A percentile compares a stretch with the other conserved stretches of the same genome.
Conservation (phyloP, 1,284 basidiomycete genomes). For the Fistulinella cinereoalba region DNA sequence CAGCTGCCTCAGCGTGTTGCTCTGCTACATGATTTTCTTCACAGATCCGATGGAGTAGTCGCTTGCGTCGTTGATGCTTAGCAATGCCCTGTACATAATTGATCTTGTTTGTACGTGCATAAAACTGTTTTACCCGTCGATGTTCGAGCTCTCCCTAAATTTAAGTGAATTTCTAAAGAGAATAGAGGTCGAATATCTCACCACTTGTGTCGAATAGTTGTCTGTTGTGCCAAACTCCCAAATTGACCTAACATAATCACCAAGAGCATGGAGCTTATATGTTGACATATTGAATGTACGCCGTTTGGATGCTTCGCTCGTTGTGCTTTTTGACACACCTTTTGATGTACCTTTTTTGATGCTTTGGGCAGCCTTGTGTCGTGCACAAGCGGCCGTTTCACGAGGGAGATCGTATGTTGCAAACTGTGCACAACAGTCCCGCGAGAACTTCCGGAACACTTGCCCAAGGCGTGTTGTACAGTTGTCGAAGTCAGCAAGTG, state of each 20-base stretch:
- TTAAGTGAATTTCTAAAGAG: not conserved
- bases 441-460: not conserved
- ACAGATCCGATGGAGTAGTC: slow-evolving; percentile 9
- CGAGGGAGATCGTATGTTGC: slow-evolving; percentile 6
- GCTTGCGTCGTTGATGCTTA: slow-evolving; percentile 16
- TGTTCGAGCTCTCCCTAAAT: slow-evolving; percentile 16
- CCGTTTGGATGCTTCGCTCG: not conserved
- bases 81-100: slow-evolving; percentile 27
- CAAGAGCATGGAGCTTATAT: slow-evolving; percentile 35
- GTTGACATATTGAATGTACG: slow-evolving; percentile 28
- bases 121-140: slow-evolving; percentile 31
- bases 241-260: slow-evolving; percentile 34
- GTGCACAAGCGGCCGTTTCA: slow-evolving; percentile 4
- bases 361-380: not conserved
- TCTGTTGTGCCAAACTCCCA: slow-evolving; percentile 35
- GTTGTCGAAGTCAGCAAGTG: slow-evolving; percentile 22
- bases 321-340: not conserved
- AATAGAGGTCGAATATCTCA: slow-evolving; percentile 19
- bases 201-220: slow-evolving; percentile 33
- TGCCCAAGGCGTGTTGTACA: slow-evolving; percentile 5
- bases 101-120: slow-evolving; percentile 33
- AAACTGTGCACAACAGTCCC: not conserved
- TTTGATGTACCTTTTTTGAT: not conserved
- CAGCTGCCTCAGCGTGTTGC: not conserved
- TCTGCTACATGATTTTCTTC: not conserved